phyloP scores from a whole-genome alignment of 768 basidiomycete species.

The Tricholoma matsutake region DNA sequence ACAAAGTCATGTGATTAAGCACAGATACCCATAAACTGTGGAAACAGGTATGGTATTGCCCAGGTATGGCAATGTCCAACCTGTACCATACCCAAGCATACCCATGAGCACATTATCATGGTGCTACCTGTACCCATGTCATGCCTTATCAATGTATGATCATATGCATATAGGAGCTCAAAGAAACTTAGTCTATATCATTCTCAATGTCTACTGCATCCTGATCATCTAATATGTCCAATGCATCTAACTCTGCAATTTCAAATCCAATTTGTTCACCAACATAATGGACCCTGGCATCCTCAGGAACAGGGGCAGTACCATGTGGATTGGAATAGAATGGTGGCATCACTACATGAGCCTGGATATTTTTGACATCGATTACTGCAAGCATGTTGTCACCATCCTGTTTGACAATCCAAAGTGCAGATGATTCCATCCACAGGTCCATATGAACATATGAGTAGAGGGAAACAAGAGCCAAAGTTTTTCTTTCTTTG shows the following conservation, averaged over 20 bases:
- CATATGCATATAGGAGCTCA: neutral
- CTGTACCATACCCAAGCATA: no score
- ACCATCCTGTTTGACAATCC: neutral
- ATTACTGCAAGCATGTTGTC: neutral
- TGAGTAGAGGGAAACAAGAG: no score
- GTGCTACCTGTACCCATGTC: no score
- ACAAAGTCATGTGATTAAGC: no score
- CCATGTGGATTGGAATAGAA: neutral
- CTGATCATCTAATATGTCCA: neutral
- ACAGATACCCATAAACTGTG: no score
- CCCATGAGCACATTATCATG: no score
- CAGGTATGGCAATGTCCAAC: no score
- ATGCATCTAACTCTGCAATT: neutral
- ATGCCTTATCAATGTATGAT: neutral
- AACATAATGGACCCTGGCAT: neutral
- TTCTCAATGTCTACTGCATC: neutral
- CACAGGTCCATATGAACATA: no score
- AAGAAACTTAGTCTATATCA: neutral
- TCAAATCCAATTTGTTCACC: no score
- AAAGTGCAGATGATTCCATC: no score
- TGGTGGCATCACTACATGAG: neutral
- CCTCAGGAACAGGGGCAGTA: neutral
- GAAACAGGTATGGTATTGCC: no score
- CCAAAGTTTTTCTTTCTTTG: no score
- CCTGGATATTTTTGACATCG: neutral